Evolutionary conservation across 1,139 yeast genomes (phyloP).

Genomic region (Taphrina pruni): DNA sequence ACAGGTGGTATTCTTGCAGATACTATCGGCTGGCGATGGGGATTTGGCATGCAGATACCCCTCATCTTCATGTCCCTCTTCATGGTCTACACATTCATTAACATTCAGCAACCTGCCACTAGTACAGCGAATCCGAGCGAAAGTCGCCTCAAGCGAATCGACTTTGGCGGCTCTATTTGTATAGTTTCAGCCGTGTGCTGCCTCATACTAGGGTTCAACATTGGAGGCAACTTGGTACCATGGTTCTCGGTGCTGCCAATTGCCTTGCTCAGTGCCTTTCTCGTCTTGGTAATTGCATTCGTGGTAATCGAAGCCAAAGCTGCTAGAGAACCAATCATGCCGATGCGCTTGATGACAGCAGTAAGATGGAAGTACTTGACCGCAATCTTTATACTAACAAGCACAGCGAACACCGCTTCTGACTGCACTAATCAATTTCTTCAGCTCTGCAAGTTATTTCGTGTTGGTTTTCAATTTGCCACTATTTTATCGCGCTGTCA

Average conservation of each 20-base stretch:
- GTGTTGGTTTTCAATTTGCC: conserved; percentile 66
- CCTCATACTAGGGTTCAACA: conserved; percentile 66
- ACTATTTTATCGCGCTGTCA: conserved; percentile 47
- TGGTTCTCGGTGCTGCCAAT: conserved; percentile 54
- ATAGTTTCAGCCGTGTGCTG: conserved; percentile 60
- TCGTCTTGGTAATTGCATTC: conserved; percentile 54
- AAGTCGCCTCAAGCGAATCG: conserved; percentile 58
- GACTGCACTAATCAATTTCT: conserved; percentile 59
- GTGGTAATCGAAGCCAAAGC: conserved; percentile 60
- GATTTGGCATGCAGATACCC: conserved; percentile 69
- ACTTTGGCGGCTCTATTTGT: conserved; percentile 66
- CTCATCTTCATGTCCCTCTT: conserved; percentile 61
- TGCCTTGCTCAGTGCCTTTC: conserved; percentile 48
- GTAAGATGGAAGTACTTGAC: neutral
- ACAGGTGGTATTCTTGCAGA: conserved; percentile 66
- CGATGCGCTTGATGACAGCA: conserved; percentile 44
- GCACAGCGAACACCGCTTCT: conserved; percentile 35
- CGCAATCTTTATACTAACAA: neutral
- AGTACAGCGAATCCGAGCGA: conserved; percentile 36
- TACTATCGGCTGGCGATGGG: conserved; percentile 79
- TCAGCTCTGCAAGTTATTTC: conserved; percentile 63
- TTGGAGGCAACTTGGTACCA: conserved; percentile 66
- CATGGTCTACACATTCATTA: conserved; percentile 38
- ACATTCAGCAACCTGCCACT: conserved; percentile 39
- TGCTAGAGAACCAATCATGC: conserved; percentile 66